A percentile compares a stretch with the other conserved stretches of the same genome.
phyloP scores from a whole-genome alignment of 805 yeast species.

The Metschnikowia chrysomelidarum region DNA sequence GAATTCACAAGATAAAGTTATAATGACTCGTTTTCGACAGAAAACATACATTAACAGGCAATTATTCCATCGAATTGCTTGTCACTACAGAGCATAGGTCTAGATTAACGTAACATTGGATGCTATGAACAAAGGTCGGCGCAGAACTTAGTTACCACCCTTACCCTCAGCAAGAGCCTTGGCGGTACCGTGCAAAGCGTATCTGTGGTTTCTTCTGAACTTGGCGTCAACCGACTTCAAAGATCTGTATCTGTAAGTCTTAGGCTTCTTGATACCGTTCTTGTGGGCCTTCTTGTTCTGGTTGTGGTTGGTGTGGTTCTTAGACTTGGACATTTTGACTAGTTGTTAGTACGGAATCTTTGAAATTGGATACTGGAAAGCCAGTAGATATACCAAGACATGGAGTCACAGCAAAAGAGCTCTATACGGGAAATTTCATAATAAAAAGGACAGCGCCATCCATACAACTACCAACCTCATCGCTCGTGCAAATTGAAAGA shows the following conservation, averaged over 20 bases:
- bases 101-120: constrained; percentile 16
- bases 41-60: too few relatives aligned
- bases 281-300: constrained; percentile 99
- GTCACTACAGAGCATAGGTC: constrained; percentile 3
- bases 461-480: too few relatives aligned
- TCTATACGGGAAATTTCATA: too few relatives aligned
- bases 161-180: constrained; percentile 70
- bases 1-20: too few relatives aligned
- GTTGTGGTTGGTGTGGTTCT: constrained; percentile 99
- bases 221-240: constrained; percentile 98
- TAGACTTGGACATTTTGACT: constrained; percentile 90
- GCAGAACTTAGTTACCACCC: constrained; percentile 14
- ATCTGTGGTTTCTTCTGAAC: constrained; percentile 99
- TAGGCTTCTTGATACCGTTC: constrained; percentile 99
- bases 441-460: too few relatives aligned
- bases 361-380: too few relatives aligned
- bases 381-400: too few relatives aligned
- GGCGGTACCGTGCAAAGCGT: constrained; percentile 97
- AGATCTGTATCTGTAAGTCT: constrained; percentile 96
- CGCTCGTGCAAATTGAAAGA: too few relatives aligned
- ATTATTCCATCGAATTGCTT: too few relatives aligned
- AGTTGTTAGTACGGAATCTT: constrained; percentile 26
- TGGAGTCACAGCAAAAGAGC: too few relatives aligned
- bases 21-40: too few relatives aligned
- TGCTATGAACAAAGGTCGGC: constrained; percentile 11